Conservation (phyloP, 2,329 filamentous ascomycete species). For the Nemania diffusa region DNA sequence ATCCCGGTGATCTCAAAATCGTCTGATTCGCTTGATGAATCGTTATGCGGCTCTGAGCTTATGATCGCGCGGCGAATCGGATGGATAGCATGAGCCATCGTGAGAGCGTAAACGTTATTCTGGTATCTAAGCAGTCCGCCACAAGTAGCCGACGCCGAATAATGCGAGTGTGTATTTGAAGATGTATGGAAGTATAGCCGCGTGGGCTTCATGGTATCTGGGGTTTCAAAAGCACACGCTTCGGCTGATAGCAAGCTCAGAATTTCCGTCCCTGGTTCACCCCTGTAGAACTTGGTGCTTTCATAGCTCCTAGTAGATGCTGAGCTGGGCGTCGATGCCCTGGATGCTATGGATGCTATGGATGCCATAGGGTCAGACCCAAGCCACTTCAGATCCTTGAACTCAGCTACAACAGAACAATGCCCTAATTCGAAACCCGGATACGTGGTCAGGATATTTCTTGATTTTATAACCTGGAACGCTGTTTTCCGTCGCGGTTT, state of each 20-base stretch:
- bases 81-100: slow-evolving; percentile 28
- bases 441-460: slow-evolving; percentile 17
- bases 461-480: slow-evolving; percentile 30
- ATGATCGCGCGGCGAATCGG: slow-evolving; percentile 2
- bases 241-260: slow-evolving; percentile 24
- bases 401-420: slow-evolving; percentile 32
- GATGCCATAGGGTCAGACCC: not conserved
- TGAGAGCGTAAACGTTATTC: slow-evolving; percentile 15
- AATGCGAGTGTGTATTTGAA: slow-evolving; percentile 9
- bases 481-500: slow-evolving; percentile 30
- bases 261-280: slow-evolving; percentile 10
- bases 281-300: not conserved
- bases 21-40: slow-evolving; percentile 21
- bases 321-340: not conserved
- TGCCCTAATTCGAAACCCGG: slow-evolving; percentile 34
- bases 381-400: slow-evolving; percentile 28
- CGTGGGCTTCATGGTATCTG: not conserved
- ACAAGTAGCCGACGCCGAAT: slow-evolving; percentile 28
- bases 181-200: slow-evolving; percentile 30
- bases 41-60: not conserved
- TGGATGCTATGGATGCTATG: too few relatives aligned
- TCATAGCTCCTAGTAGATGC: not conserved
- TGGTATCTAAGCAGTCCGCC: slow-evolving; percentile 22
- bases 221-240: slow-evolving; percentile 26
- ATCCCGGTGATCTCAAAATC: slow-evolving; percentile 34